These are phyloP conservation scores for Sphenostylis stenocarpa DNA, from an alignment of 306 rosid species.

Conservation along the genomic window DNA sequence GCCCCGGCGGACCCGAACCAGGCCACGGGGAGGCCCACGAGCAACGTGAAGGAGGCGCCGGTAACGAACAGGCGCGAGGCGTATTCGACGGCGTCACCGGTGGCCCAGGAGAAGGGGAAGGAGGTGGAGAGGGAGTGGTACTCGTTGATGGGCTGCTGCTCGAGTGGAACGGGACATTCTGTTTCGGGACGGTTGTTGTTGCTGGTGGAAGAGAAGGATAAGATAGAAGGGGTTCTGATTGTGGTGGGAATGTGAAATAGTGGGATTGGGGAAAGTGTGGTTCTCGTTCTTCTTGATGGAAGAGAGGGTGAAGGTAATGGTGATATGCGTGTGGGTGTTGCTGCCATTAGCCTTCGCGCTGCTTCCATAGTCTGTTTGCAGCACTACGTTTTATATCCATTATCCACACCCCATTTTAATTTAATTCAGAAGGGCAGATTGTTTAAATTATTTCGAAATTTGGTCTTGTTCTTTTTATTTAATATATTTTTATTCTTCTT, in stretches of 20 bases:
- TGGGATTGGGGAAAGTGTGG: slow-evolving; percentile 23
- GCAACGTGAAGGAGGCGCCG: slow-evolving; percentile 69
- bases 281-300: background rate
- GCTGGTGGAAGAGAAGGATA: slow-evolving; percentile 36
- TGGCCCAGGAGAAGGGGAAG: slow-evolving; percentile 90
- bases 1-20: slow-evolving; percentile 77
- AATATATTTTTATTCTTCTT: too few relatives aligned
- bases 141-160: slow-evolving; percentile 86
- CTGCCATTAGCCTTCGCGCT: slow-evolving; percentile 35
- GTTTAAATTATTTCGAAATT: too few relatives aligned
- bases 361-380: too few relatives aligned
- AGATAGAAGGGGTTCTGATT: background rate
- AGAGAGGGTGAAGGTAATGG: background rate
- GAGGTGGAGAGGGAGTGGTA: slow-evolving; percentile 72
- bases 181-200: slow-evolving; percentile 52
- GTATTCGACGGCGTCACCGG: slow-evolving; percentile 66
- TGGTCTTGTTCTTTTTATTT: too few relatives aligned
- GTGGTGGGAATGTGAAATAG: background rate
- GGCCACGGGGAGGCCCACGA: slow-evolving; percentile 82
- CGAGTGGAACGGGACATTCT: slow-evolving; percentile 83
- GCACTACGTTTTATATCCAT: too few relatives aligned
- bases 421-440: too few relatives aligned
- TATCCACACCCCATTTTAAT: background rate
- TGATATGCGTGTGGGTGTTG: slow-evolving; percentile 17
- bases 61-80: slow-evolving; percentile 62